Base-by-base conservation (phyloP, 2,329 filamentous ascomycete genomes). In the Corynespora cassiicola region DNA sequence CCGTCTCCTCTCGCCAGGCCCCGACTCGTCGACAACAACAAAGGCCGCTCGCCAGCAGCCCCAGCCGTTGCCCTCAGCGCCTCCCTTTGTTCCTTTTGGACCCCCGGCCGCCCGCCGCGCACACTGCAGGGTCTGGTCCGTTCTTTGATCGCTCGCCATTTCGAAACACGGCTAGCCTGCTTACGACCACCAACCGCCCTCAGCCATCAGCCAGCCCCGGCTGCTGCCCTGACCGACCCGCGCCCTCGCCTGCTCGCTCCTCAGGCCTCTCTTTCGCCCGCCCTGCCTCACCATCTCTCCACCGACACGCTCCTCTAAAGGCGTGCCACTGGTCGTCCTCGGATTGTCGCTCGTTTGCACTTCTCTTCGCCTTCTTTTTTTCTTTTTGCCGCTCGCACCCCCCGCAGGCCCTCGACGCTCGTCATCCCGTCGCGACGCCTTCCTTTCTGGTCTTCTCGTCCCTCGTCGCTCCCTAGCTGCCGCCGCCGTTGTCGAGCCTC, bases 131-230 rank as follows among this genome's bases (percentile, higher is more conserved):
- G 16, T 22, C 38, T 37, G 45, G 42, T 34, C 44, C 35, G 46
- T 43, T 40, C 39, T 38, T 36, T 39, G 38, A 34, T 25, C 25
- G 21, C 20, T 39, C 8, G n/a, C 21, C 9, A 20, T 30, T 33
- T 36, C 39, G 42, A 50, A 49, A 47, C 42, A 27, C 26, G 17
- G 20, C 42, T 47, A 36, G 12, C 29, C 41, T 40, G 33, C 33
- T 47, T 37, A 38, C 38, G 31, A 23, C 27, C 39, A 33, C 19
- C 34, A 14, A 19, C 31, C 22, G 29, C 28, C 31, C 35, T 22
- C 36, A 23, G 26, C 32, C 34, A 27, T 24, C 36, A 31, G 17
- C 25, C 21, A 16, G 31, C 28, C 32, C 31, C 19, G 21, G 4
- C 22, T 10, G 16, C 39, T 23, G 16, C 21, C 35, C 11, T 17